phyloP scores from a whole-genome alignment of 805 yeast genomes.

The Hanseniaspora hatyaiensis region DNA sequence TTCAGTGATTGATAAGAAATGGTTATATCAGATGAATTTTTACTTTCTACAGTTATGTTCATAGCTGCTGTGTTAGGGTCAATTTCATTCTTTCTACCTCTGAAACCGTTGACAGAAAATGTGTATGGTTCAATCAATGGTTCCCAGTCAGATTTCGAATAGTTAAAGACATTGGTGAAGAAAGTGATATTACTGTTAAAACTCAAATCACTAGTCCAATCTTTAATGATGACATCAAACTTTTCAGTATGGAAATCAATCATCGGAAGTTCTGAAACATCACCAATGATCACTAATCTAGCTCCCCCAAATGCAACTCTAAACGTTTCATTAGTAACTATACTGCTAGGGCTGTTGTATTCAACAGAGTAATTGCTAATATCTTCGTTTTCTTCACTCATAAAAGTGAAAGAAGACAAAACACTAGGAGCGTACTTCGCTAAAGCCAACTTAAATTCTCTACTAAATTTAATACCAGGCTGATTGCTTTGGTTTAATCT shows the following conservation, averaged over 20 bases:
- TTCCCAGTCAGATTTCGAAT: slow-evolving; percentile 88
- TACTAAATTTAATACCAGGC: slow-evolving; percentile 35
- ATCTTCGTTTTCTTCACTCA: slow-evolving; percentile 34
- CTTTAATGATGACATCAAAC: slow-evolving; percentile 53
- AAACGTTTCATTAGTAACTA: slow-evolving; percentile 59
- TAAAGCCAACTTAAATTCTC: slow-evolving; percentile 49
- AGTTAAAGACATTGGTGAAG: slow-evolving; percentile 67
- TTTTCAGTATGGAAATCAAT: slow-evolving; percentile 64
- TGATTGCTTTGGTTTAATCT: slow-evolving; percentile 17
- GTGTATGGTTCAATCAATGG: slow-evolving; percentile 86
- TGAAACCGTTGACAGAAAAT: slow-evolving; percentile 54
- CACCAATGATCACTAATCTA: slow-evolving; percentile 75
- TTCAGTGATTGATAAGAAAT: slow-evolving; percentile 74
- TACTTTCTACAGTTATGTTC: slow-evolving; percentile 57
- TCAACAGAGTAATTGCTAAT: slow-evolving; percentile 20
- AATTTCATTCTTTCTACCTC: slow-evolving; percentile 25
- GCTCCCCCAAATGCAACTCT: slow-evolving; percentile 59
- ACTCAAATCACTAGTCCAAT: slow-evolving; percentile 79
- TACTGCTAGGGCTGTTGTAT: slow-evolving; percentile 28
- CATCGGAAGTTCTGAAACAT: slow-evolving; percentile 81
- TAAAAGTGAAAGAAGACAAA: slow-evolving; percentile 23
- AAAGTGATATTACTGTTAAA: slow-evolving; percentile 57
- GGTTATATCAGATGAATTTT: slow-evolving; percentile 66
- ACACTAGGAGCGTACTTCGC: slow-evolving; percentile 61
- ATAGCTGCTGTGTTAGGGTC: slow-evolving; percentile 32